Base-by-base conservation (phyloP, 495 filamentous ascomycete species). In the Thermothielavioides terrestris region DNA sequence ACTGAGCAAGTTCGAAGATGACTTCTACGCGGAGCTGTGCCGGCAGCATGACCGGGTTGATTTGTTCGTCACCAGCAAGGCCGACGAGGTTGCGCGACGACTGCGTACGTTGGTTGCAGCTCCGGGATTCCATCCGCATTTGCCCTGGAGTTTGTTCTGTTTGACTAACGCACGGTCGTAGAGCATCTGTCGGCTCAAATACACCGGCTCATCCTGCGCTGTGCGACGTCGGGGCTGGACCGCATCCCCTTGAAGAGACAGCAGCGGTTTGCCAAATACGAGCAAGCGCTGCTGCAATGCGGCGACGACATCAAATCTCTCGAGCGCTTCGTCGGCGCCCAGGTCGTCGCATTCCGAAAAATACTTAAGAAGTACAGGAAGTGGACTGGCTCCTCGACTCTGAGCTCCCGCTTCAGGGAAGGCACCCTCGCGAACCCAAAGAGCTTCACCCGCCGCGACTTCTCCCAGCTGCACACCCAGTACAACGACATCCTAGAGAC, bases 281-380 rank as follows among this genome's bases (percentile, higher is more conserved):
- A 68, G 31, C 34, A 65, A 7, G 60, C 66, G 6, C 46, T 70
- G 8, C 57, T 70, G 34, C 60, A 77, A 55, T 82, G 77, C 49
- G 79, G 78, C 28, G 74, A 84, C 43, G 83, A 87, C 42, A 77
- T 83, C 27, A 69, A 73, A 44, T 71, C 69, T 2, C 64, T 88
- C 11, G 70, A 74, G 25, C 76, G 82, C 41, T 88, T 84, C 48
- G 74, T 79, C 20, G 65, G 70, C 41, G 79, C 80, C 15, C 84
- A 88, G 60, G 67, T 77, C 10, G 72, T 77, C 18, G 84, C 78
- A 3, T 85, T 88, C 56, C 73, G 71, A 51, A 88, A 88, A 65
- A 77, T 88, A 5, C 67, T 86, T 47, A 88, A 88, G 63, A 88
- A 88, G 60, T 87, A 88, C 68, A 69, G 68, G 68, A 85, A 84